A percentile compares a stretch with the other conserved stretches of the same genome.
phyloP scores from a whole-genome alignment of 768 basidiomycete species.

The Austroboletus eburneus region DNA sequence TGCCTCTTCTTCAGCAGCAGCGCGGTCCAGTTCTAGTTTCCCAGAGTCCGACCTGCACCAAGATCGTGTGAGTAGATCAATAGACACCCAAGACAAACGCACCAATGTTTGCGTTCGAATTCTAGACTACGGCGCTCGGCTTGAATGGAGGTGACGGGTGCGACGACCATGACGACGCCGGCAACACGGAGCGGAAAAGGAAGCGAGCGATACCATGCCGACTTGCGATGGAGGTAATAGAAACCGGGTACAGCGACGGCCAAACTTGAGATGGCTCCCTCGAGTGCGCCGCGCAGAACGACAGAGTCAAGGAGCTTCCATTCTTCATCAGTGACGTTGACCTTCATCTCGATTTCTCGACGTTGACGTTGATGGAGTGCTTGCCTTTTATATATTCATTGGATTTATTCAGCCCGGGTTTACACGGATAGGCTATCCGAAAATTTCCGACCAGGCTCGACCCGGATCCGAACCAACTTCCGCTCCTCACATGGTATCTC shows the following conservation, averaged over 20 bases:
- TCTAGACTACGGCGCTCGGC: slow-evolving; percentile 67
- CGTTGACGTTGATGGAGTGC: too few relatives aligned
- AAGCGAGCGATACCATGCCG: slow-evolving; percentile 57
- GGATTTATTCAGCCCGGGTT: neutral
- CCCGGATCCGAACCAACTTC: too few relatives aligned
- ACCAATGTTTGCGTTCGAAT: slow-evolving; percentile 65
- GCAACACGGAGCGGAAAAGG: slow-evolving; percentile 68
- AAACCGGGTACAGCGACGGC: slow-evolving; percentile 48
- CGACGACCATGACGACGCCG: slow-evolving; percentile 61
- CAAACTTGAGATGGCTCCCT: slow-evolving; percentile 48
- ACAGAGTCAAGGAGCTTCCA: slow-evolving; percentile 50
- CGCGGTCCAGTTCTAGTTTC: slow-evolving; percentile 51
- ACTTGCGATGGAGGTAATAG: slow-evolving; percentile 46
- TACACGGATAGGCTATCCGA: neutral
- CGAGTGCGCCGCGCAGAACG: slow-evolving; percentile 56
- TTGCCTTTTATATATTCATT: neutral
- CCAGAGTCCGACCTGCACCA: slow-evolving; percentile 37
- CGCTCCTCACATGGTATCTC: too few relatives aligned
- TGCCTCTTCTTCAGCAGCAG: slow-evolving; percentile 27
- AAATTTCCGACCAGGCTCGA: too few relatives aligned
- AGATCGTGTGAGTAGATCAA: neutral
- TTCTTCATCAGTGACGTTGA: slow-evolving; percentile 41
- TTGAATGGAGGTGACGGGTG: slow-evolving; percentile 65
- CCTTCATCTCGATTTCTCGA: slow-evolving; percentile 22
- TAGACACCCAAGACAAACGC: slow-evolving; percentile 11